A percentile compares a stretch with the other conserved stretches of the same genome.
Conservation (phyloP, 768 basidiomycete species). For the Heimioporus sp. region DNA sequence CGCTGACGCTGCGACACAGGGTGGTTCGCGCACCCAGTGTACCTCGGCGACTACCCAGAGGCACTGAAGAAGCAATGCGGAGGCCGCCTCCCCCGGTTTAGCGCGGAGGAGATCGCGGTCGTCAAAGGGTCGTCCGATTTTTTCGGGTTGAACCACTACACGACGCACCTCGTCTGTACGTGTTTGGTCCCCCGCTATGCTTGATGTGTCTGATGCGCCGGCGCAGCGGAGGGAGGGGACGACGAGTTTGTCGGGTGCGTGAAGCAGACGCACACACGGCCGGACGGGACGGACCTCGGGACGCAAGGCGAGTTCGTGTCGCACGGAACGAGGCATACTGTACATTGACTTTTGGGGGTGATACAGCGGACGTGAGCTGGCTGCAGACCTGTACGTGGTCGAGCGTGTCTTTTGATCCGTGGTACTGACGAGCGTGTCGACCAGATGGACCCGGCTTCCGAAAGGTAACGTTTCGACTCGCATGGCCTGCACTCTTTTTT, state of each 20-base stretch:
- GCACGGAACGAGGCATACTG: too few relatives aligned
- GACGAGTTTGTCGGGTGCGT: constrained; percentile 66
- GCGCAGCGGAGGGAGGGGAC: constrained; percentile 56
- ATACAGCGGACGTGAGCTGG: constrained; percentile 65
- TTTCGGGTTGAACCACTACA: constrained; percentile 78
- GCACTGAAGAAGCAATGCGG: constrained; percentile 58
- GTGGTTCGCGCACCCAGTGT: too few relatives aligned
- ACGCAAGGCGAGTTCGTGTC: constrained; percentile 46
- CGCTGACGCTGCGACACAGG: too few relatives aligned
- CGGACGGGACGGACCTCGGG: constrained; percentile 67
- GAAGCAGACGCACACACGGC: constrained; percentile 60
- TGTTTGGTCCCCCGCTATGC: neutral
- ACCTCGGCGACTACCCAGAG: constrained; percentile 45
- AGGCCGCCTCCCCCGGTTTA: constrained; percentile 59
- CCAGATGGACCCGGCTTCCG: constrained; percentile 70
- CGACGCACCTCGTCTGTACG: constrained; percentile 66
- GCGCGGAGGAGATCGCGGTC: constrained; percentile 52
- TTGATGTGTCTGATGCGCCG: too few relatives aligned
- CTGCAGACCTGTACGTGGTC: constrained; percentile 59
- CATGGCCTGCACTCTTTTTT: too few relatives aligned
- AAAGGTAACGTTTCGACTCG: constrained; percentile 33
- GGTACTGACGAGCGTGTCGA: neutral
- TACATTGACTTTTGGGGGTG: too few relatives aligned
- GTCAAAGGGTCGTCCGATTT: constrained; percentile 72
- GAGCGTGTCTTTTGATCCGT: neutral